Evolutionary conservation across 192 early-diverging fungal species (phyloP), one percentile per base, ranked within the genome.

Genomic region (Backusella australiensis): DNA sequence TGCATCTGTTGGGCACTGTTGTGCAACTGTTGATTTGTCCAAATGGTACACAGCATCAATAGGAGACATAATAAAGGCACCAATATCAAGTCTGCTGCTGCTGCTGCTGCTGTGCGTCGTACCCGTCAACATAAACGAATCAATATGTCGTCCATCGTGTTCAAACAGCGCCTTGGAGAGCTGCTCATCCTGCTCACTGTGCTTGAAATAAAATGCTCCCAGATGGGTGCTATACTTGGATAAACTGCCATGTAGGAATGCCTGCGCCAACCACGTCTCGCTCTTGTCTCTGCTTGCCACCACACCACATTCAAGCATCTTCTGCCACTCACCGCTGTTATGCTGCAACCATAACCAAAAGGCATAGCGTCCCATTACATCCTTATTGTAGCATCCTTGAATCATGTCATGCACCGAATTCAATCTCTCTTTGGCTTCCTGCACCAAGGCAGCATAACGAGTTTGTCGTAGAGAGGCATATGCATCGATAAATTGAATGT

Each of bases 41-140:
- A 67, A 71, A 75, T 83, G 72, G 42, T 83, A 83, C 23, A 83
- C n/a, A 53, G 75, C 82, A 69, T 83, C 82, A 34, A 83, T 76
- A 17, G 82, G 82, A 39, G 63, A 74, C 21, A 76, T 70, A 38
- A 83, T 34, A 68, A 69, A 82, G 9, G 73, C 73, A 36, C 39
- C 56, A 21, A 73, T 11, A 32, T 75, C 69, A 11, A 35, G 0
- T 71, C 19, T 39, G n/a, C 34, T 36, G 17, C 41, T 67, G 65
- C 41, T 67, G 65, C 12, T 66, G 34, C 21, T 36, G 52, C 56
- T 63, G 56, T 63, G 1, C 21, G 56, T 29, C 26, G 26, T 63
- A 29, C 21, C 35, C 29, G 65, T 38, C 44, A 70, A 79, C 26
- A 70, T 66, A 6, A 81, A 52, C 8, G 80, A 67, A 15, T 70